Percentiles rank a stretch among this genome's conserved stretches.
These are phyloP conservation scores for Mycena floridula DNA, from an alignment of 768 basidiomycete species.

Conservation along the genomic window DNA sequence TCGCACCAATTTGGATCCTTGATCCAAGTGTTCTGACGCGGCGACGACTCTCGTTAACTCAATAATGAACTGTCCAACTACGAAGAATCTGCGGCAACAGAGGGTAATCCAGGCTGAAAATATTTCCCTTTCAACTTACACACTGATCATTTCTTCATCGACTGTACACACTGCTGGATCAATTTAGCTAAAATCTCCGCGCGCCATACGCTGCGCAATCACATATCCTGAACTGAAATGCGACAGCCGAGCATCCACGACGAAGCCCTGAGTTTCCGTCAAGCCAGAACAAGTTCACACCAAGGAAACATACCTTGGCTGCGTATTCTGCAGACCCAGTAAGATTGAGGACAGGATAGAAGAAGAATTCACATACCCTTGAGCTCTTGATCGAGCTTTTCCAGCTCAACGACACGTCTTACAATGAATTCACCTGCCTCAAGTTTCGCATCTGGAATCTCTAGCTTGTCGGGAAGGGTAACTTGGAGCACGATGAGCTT, in stretches of 20 bases:
- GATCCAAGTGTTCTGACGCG: too few species aligned
- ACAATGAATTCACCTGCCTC: constrained; percentile 86
- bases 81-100: too few species aligned
- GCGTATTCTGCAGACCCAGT: constrained; percentile 41
- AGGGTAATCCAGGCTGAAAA: too few species aligned
- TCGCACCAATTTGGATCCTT: too few species aligned
- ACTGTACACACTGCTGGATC: not conserved
- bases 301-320: constrained; percentile 35
- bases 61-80: too few species aligned
- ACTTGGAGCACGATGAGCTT: constrained; percentile 74
- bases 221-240: constrained; percentile 71
- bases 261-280: constrained; percentile 39
- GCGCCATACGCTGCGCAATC: constrained; percentile 36
- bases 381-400: constrained; percentile 55
- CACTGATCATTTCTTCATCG: not conserved
- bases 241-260: constrained; percentile 73
- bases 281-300: not conserved
- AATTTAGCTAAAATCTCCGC: constrained; percentile 15
- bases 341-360: constrained; percentile 6
- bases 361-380: too few species aligned
- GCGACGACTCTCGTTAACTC: too few species aligned
- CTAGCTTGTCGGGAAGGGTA: constrained; percentile 56
- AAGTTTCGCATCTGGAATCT: constrained; percentile 66
- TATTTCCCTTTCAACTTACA: too few species aligned
- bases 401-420: constrained; percentile 61